A percentile compares a stretch with the other conserved stretches of the same genome.
phyloP scores from a whole-genome alignment of 441 rosid genomes.

The Arabidopsis hybrid region DNA sequence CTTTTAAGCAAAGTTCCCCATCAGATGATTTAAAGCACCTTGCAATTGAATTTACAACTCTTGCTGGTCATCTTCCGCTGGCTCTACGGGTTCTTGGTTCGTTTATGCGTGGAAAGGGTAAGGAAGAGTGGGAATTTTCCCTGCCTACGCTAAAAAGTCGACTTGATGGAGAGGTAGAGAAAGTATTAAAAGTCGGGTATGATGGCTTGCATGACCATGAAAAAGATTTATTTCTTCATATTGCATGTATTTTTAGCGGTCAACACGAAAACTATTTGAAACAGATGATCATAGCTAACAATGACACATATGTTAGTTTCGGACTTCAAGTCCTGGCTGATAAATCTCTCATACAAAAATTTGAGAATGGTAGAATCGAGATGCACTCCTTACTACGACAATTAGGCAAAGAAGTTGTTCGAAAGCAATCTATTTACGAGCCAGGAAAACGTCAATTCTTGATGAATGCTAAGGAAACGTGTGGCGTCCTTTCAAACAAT shows the following conservation, averaged over 20 bases:
- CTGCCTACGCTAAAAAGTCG: background rate
- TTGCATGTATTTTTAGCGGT: conserved; percentile 8
- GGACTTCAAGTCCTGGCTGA: background rate
- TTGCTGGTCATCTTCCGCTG: background rate
- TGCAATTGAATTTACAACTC: background rate
- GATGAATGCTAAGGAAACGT: background rate
- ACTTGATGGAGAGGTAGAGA: background rate
- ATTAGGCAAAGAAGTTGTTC: conserved; percentile 3
- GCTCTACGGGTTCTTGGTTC: conserved; percentile 11
- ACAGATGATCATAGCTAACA: background rate
- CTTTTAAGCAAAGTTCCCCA: background rate
- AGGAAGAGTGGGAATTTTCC: background rate
- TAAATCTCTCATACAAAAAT: background rate
- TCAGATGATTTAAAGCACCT: background rate
- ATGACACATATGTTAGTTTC: background rate
- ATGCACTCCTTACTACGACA: conserved; percentile 5
- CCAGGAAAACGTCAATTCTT: conserved; percentile 7
- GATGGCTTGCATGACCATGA: background rate
- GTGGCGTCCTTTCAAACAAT: conserved; percentile 1
- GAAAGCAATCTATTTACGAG: background rate
- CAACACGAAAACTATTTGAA: background rate
- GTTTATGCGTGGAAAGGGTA: background rate
- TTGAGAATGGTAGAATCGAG: background rate
- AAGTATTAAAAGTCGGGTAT: background rate
- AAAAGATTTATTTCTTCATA: background rate